Evolutionary conservation across 148 eudicot species (phyloP), one percentile per base, ranked within the genome.

Genomic region (Rhododendron molle): DNA sequence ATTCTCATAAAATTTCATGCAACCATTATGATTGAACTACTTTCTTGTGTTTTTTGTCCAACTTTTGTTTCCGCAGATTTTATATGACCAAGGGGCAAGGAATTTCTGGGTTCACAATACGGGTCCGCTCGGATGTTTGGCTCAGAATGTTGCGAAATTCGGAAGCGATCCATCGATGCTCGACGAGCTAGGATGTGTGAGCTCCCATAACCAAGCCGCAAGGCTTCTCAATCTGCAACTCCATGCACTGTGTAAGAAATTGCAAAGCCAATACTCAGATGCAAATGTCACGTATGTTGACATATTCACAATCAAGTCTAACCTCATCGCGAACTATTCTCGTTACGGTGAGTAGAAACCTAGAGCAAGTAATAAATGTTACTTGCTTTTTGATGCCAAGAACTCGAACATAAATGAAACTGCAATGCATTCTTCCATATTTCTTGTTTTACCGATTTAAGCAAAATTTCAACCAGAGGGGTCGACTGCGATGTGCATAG

Each of bases 71-170:
- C 58, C 18, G 18, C 91, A 96, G 99, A 88, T 77, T 84, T 79
- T 97, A 83, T 97, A 95, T 65, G 95, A 95, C 3, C 83, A 88
- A 85, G 98, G 98, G 69, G 99, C 96, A 50, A 94, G 98, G 89
- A 93, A 93, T 69, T 93, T 93, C 76, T 97, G 99, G 99, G 87
- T 97, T 85, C 99, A 97, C 87, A 97, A 94, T 86, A 97, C 98
- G 1, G 98, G 98, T 78, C 99, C 99, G 21, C 87, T 97, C 1
- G 98, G 99, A 36, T 97, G 99, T 92, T 89, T 97, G 87, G 86
- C 98, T 52, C 95, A 94, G 85, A 92, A 92, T 30, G 78, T 97
- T 71, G 96, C 92, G 14, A 90, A 84, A 83, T 97, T 97, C 40
- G 99, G 98, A 82, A 88, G 88, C 26, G 96, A 93, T 82, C 89